Percentiles rank a stretch among this genome's conserved stretches.
phyloP scores from a whole-genome alignment of 1,284 basidiomycete species.

The Ceratobasidium papillatum region DNA sequence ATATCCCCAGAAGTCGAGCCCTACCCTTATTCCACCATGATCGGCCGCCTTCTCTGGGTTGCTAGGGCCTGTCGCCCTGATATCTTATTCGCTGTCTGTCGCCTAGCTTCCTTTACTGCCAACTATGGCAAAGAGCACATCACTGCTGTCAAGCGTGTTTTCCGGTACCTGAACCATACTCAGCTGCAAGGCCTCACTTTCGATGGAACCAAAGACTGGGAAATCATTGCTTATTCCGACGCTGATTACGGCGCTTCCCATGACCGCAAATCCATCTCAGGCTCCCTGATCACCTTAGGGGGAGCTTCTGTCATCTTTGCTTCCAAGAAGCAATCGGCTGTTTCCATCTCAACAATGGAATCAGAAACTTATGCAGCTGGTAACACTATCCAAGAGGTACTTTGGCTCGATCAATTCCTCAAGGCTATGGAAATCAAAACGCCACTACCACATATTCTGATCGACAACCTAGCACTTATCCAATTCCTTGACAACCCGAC shows the following conservation, averaged over 20 bases:
- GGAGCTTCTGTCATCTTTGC: slow-evolving; percentile 18
- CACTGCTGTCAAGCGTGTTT: background rate
- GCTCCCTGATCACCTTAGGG: slow-evolving; percentile 27
- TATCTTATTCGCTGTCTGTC: slow-evolving; percentile 3
- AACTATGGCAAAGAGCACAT: background rate
- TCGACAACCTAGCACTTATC: slow-evolving; percentile 53
- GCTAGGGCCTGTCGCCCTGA: background rate
- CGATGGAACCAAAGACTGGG: slow-evolving; percentile 10
- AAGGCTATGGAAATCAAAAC: background rate
- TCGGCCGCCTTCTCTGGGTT: slow-evolving; percentile 7
- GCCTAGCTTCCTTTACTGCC: background rate
- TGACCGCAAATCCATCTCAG: slow-evolving; percentile 1
- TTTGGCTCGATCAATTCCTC: slow-evolving; percentile 31
- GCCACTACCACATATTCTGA: slow-evolving; percentile 42
- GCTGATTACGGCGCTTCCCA: background rate
- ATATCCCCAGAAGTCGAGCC: no score
- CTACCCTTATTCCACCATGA: slow-evolving; percentile 5
- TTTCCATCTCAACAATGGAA: slow-evolving; percentile 20
- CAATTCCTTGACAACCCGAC: slow-evolving; percentile 50
- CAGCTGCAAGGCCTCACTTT: slow-evolving; percentile 1
- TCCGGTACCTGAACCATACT: background rate
- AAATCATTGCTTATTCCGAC: slow-evolving; percentile 18
- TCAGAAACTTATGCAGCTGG: slow-evolving; percentile 1
- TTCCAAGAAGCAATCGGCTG: slow-evolving; percentile 18
- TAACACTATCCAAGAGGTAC: background rate